Percentiles rank a stretch among this genome's conserved stretches.
phyloP scores from a whole-genome alignment of 2,329 filamentous ascomycete genomes.

The Exophiala spinifera region DNA sequence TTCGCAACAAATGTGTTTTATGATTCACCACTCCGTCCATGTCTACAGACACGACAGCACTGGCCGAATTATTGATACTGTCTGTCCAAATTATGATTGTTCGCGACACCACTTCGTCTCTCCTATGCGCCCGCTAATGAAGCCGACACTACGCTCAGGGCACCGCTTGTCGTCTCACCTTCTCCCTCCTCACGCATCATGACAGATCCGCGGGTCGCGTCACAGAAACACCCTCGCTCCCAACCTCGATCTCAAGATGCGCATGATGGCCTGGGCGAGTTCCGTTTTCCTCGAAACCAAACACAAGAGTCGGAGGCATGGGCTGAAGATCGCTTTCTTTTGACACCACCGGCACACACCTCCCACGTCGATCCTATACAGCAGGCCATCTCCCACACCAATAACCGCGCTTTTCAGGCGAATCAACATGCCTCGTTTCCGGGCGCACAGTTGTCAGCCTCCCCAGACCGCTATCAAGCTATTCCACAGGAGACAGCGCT shows the following conservation, averaged over 20 bases:
- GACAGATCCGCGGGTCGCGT: constrained; percentile 11
- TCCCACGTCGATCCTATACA: constrained; percentile 18
- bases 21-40: background rate
- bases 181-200: constrained; percentile 9
- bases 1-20: background rate
- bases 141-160: constrained; percentile 1
- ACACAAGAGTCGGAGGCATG: constrained; percentile 3
- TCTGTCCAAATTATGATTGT: background rate
- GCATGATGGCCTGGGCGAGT: constrained; percentile 7
- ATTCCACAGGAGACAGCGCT: constrained; percentile 20
- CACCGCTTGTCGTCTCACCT: background rate
- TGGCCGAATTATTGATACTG: background rate
- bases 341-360: constrained; percentile 20
- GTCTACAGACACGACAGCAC: background rate
- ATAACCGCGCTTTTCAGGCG: constrained; percentile 9
- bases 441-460: constrained; percentile 16
- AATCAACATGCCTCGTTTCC: constrained; percentile 24
- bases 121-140: constrained; percentile 20
- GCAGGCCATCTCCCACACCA: constrained; percentile 11
- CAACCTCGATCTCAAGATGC: background rate
- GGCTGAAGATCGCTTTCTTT: constrained; percentile 17
- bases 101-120: background rate
- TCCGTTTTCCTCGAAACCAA: constrained; percentile 1
- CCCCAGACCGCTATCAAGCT: background rate
- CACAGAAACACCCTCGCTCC: constrained; percentile 8